These are phyloP conservation scores for Blastobotrys illinoisensis DNA, from an alignment of 1,139 yeast genomes.

Conservation along the genomic window DNA sequence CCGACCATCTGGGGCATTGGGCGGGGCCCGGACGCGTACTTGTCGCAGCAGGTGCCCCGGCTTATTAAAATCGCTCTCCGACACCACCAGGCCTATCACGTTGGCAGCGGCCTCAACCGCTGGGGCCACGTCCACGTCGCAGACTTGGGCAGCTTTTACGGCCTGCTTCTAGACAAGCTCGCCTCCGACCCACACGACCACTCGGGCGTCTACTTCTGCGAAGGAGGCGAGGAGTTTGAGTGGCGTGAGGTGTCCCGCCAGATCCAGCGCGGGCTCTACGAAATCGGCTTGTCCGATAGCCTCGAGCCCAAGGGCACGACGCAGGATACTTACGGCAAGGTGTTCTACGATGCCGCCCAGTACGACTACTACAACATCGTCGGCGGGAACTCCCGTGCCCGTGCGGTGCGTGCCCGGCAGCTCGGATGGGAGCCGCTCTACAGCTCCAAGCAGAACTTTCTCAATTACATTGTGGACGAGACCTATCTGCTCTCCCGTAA, in stretches of 20 bases:
- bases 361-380: constrained; percentile 9
- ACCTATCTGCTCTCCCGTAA: background rate
- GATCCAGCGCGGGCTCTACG: constrained; percentile 21
- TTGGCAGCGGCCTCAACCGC: constrained; percentile 34
- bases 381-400: constrained; percentile 21
- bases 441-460: constrained; percentile 16
- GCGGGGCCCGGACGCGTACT: constrained; percentile 34
- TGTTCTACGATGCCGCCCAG: constrained; percentile 9
- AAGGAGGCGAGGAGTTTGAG: constrained; percentile 30
- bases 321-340: constrained; percentile 7
- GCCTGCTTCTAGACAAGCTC: constrained; percentile 27
- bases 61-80: constrained; percentile 27
- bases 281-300: background rate
- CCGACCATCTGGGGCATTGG: constrained; percentile 34
- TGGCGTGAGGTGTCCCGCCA: constrained; percentile 34
- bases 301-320: constrained; percentile 17
- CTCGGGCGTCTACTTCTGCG: constrained; percentile 39
- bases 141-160: constrained; percentile 37
- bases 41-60: constrained; percentile 37
- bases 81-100: constrained; percentile 31
- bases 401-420: constrained; percentile 17
- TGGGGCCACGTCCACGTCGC: constrained; percentile 40
- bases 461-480: constrained; percentile 9
- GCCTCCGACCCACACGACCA: constrained; percentile 31
- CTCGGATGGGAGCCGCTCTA: constrained; percentile 21